Evolutionary conservation across 768 basidiomycete genomes (phyloP).

Genomic region (Tulasnella sp.): DNA sequence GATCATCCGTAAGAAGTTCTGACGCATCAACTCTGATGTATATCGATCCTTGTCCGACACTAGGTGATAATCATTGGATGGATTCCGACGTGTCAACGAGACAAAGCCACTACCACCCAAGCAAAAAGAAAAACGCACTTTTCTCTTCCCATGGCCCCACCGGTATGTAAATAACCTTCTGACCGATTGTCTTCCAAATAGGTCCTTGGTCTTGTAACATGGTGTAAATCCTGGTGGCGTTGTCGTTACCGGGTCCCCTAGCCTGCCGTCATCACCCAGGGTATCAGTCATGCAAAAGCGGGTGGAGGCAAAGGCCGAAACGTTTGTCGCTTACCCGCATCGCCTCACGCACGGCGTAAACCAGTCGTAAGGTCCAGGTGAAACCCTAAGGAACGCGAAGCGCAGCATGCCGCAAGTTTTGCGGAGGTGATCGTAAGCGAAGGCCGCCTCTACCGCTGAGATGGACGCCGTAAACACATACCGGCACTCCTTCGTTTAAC

Average conservation of each 20-base stretch:
- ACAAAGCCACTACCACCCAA: too few relatives aligned
- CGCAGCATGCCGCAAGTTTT: not conserved
- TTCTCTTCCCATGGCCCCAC: slow-evolving; percentile 16
- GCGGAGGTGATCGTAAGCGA: not conserved
- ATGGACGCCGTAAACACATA: not conserved
- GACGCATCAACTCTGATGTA: not conserved
- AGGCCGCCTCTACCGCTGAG: not conserved
- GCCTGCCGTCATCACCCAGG: not conserved
- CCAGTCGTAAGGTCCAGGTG: slow-evolving; percentile 2
- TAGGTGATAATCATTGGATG: not conserved
- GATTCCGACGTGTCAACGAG: not conserved
- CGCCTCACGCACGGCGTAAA: not conserved
- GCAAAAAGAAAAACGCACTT: not conserved
- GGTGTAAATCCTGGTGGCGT: not conserved
- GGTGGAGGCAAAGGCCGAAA: too few relatives aligned
- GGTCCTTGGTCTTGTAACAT: not conserved
- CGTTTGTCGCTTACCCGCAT: not conserved
- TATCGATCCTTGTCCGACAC: slow-evolving; percentile 4
- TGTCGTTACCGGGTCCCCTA: not conserved
- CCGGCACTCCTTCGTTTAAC: not conserved
- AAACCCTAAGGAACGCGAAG: not conserved
- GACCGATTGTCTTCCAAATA: not conserved
- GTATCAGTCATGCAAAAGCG: not conserved
- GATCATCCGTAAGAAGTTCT: not conserved
- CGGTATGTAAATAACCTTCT: slow-evolving; percentile 4